A percentile compares a stretch with the other conserved stretches of the same genome.
Conservation (phyloP, 1,139 yeast species). For the Waltiozyma sp. region DNA sequence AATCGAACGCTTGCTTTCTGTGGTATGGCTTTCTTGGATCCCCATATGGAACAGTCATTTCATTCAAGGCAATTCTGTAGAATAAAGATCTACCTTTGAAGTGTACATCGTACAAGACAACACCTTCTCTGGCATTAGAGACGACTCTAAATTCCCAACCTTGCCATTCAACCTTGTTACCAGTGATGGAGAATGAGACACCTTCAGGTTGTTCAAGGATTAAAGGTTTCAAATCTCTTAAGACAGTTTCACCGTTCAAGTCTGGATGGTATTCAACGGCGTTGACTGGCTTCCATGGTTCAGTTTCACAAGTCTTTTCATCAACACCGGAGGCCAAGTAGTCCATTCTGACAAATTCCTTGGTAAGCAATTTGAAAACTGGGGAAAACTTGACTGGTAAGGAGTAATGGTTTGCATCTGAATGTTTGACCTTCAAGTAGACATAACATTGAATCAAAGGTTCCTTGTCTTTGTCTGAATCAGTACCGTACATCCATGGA, state of each 20-base stretch:
- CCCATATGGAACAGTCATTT: constrained; percentile 90
- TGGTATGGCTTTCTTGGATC: constrained; percentile 87
- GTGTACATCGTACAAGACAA: constrained; percentile 63
- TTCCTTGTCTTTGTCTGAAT: constrained; percentile 29
- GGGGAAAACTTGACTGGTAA: constrained; percentile 77
- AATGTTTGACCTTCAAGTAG: constrained; percentile 64
- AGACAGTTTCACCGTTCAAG: constrained; percentile 43
- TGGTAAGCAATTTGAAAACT: constrained; percentile 59
- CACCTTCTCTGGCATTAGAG: constrained; percentile 73
- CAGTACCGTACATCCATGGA: constrained; percentile 89
- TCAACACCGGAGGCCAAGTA: constrained; percentile 68
- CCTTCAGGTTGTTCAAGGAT: constrained; percentile 78
- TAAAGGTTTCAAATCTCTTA: constrained; percentile 66
- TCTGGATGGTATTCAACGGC: constrained; percentile 67
- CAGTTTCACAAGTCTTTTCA: constrained; percentile 41
- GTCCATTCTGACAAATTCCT: constrained; percentile 65
- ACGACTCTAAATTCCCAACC: constrained; percentile 82
- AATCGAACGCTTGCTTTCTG: constrained; percentile 86
- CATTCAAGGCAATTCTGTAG: constrained; percentile 70
- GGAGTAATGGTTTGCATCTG: constrained; percentile 78
- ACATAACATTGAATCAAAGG: constrained; percentile 65
- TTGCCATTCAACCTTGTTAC: constrained; percentile 69
- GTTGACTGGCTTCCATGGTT: constrained; percentile 49
- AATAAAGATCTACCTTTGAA: constrained; percentile 77
- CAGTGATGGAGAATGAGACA: constrained; percentile 57